A percentile compares a stretch with the other conserved stretches of the same genome.
phyloP scores from a whole-genome alignment of 2,329 filamentous ascomycete species.

The Dichotomopilus funicola region DNA sequence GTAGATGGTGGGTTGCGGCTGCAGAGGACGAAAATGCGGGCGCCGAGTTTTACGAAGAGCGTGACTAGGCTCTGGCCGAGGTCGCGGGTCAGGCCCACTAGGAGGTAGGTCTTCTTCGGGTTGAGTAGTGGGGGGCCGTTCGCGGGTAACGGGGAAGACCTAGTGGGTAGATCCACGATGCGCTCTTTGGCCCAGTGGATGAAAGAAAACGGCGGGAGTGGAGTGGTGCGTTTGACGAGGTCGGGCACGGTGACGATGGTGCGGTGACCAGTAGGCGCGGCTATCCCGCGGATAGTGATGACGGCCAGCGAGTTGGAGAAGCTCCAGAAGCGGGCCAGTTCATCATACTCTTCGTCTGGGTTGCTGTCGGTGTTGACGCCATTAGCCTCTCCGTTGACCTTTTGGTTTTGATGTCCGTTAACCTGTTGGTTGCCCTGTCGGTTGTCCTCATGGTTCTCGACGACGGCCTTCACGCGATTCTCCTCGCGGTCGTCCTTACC shows the following conservation, averaged over 20 bases:
- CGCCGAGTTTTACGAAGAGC: slow-evolving; percentile 34
- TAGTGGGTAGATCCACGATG: slow-evolving; percentile 21
- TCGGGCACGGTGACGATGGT: slow-evolving; percentile 23
- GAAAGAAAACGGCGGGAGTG: slow-evolving; percentile 26
- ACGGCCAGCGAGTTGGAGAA: too few relatives aligned
- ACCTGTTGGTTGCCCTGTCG: too few relatives aligned
- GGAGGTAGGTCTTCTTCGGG: slow-evolving; percentile 33
- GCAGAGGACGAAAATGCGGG: slow-evolving; percentile 34
- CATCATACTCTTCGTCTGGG: too few relatives aligned
- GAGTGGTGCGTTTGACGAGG: slow-evolving; percentile 18
- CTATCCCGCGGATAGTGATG: neutral
- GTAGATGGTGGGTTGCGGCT: slow-evolving; percentile 32
- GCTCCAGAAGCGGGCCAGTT: too few relatives aligned
- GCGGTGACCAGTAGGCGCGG: neutral
- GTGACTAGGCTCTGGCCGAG: slow-evolving; percentile 39
- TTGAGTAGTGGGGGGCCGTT: slow-evolving; percentile 25
- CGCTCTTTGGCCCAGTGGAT: slow-evolving; percentile 36
- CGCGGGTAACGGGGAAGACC: slow-evolving; percentile 15
- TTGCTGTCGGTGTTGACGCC: too few relatives aligned
- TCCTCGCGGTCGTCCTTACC: too few relatives aligned
- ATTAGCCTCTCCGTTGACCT: too few relatives aligned
- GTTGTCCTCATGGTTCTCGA: too few relatives aligned
- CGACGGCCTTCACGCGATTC: too few relatives aligned
- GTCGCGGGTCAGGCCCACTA: slow-evolving; percentile 38
- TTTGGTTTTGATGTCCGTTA: too few relatives aligned